Conservation (phyloP, 1,284 basidiomycete genomes). For the Limonomyces culmigenus region DNA sequence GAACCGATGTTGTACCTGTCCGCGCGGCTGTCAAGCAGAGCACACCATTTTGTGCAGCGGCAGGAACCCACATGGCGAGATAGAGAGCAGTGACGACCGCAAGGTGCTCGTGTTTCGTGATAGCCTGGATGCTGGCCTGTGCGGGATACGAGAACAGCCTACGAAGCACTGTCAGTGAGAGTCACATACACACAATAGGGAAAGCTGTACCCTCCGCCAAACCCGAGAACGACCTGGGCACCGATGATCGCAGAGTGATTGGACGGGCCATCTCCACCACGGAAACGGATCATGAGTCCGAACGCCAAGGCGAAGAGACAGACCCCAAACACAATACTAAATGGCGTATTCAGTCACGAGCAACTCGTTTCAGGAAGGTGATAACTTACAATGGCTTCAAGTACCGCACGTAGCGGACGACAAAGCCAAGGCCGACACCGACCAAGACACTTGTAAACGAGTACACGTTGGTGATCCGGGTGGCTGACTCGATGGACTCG, state of each 20-base stretch:
- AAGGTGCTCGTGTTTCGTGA: slow-evolving; percentile 19
- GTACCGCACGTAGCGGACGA: slow-evolving; percentile 16
- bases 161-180: too few species aligned
- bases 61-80: slow-evolving; percentile 12
- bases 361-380: not conserved
- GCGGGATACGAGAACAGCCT: slow-evolving; percentile 21
- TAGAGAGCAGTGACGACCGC: slow-evolving; percentile 20
- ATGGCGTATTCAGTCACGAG: not conserved
- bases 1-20: slow-evolving; percentile 19
- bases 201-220: slow-evolving; percentile 20
- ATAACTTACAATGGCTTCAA: slow-evolving; percentile 19
- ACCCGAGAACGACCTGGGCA: slow-evolving; percentile 20
- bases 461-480: slow-evolving; percentile 19
- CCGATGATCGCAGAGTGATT: slow-evolving; percentile 16
- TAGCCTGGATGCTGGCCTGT: slow-evolving; percentile 19
- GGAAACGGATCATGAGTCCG: slow-evolving; percentile 21
- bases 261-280: slow-evolving; percentile 15
- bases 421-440: slow-evolving; percentile 16
- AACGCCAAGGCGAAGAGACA: slow-evolving; percentile 19
- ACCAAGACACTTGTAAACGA: slow-evolving; percentile 18
- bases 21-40: slow-evolving; percentile 3
- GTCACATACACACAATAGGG: too few species aligned
- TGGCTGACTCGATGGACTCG: slow-evolving; percentile 15
- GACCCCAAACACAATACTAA: slow-evolving; percentile 8
- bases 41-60: too few species aligned